Evolutionary conservation across 1,139 yeast genomes (phyloP).

Genomic region (Cylindricascospora bacillispora): DNA sequence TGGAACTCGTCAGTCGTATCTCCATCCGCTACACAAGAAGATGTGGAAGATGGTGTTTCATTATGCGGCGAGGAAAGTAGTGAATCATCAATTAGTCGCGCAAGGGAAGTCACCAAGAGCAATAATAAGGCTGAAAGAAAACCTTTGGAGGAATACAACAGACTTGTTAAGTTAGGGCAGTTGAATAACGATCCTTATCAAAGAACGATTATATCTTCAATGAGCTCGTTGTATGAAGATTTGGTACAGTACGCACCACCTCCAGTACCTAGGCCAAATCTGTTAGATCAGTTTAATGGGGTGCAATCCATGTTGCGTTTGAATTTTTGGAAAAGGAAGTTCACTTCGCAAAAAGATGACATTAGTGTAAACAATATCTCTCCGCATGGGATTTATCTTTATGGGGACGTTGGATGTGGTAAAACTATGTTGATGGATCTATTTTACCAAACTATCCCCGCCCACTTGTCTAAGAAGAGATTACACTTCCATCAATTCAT

Average conservation of each 20-base stretch:
- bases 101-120: too few relatives aligned
- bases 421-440: constrained; percentile 97
- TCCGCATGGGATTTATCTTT: constrained; percentile 77
- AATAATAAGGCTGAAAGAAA: too few relatives aligned
- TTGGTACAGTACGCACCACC: constrained; percentile 45
- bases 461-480: constrained; percentile 60
- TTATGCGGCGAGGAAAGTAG: too few relatives aligned
- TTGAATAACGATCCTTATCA: constrained; percentile 59
- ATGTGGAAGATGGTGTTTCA: too few relatives aligned
- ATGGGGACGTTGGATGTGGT: constrained; percentile 98
- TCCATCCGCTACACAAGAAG: too few relatives aligned
- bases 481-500: constrained; percentile 94
- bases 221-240: constrained; percentile 40
- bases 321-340: neutral
- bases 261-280: constrained; percentile 35
- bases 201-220: constrained; percentile 40
- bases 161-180: constrained; percentile 38
- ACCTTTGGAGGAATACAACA: constrained; percentile 56
- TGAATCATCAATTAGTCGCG: too few relatives aligned
- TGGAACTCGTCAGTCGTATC: too few relatives aligned
- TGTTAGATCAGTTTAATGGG: constrained; percentile 34
- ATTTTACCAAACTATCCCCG: constrained; percentile 73
- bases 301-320: constrained; percentile 29
- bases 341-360: constrained; percentile 2
- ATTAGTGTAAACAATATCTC: neutral